phyloP scores from a whole-genome alignment of 2,329 filamentous ascomycete species.

The Arthrinium phaeospermum region DNA sequence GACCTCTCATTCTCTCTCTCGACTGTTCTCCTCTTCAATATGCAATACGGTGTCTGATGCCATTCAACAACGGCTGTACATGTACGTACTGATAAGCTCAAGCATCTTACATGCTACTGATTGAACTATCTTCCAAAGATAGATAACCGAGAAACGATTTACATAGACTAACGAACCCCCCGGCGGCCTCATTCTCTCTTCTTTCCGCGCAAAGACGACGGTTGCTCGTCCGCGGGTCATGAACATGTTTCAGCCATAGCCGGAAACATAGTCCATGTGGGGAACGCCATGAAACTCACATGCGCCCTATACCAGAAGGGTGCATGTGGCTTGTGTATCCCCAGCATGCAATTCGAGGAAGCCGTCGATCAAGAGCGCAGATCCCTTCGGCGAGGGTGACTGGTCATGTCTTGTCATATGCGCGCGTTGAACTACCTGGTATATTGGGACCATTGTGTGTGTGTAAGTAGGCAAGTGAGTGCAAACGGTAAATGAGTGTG shows the following conservation, averaged over 20 bases:
- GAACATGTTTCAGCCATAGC: constrained; percentile 17
- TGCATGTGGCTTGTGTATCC: constrained; percentile 16
- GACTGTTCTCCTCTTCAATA: neutral
- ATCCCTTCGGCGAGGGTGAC: neutral
- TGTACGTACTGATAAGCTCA: neutral
- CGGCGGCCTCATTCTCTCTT: neutral
- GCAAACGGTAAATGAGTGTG: neutral
- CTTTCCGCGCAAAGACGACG: neutral
- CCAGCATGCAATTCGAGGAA: constrained; percentile 6
- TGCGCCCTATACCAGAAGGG: neutral
- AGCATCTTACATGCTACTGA: neutral
- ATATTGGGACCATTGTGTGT: neutral
- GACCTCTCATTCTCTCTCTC: neutral
- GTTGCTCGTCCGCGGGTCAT: neutral
- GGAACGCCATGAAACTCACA: constrained; percentile 9
- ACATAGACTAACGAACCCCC: constrained; percentile 11
- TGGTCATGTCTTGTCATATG: constrained; percentile 6
- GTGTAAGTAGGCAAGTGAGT: neutral
- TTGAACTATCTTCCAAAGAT: neutral
- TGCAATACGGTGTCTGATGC: too few species aligned
- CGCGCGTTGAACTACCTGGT: neutral
- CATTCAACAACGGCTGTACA: neutral
- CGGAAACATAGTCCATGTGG: constrained; percentile 16
- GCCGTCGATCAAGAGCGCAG: neutral
- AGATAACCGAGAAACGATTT: constrained; percentile 9